Base-by-base conservation (phyloP, 2,329 filamentous ascomycete species). In the Fusarium camptoceras region DNA sequence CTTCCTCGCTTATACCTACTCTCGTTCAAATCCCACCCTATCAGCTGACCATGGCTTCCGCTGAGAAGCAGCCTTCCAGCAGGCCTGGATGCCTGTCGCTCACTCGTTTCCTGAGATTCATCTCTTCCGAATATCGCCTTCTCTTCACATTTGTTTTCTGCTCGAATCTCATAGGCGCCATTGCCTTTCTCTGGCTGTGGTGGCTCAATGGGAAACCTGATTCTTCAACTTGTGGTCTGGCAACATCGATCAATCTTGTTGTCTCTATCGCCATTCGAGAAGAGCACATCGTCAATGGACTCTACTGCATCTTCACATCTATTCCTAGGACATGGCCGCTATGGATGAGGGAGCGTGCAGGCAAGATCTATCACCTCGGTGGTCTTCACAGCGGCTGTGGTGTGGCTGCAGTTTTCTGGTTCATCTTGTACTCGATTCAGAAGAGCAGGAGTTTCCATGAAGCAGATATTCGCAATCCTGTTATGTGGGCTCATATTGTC, bases 131-230 rank as follows among this genome's bases (percentile, higher is more conserved):
- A 46, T 87, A 88, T 71, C 81, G 85, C 11, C 81, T 84, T 10
- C 80, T 88, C 10, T 87, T 88, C 72, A 81, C 83, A 8, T 42
- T 85, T 18, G 80, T 85, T 24, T 82, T 84, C 56, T 67, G 85
- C 27, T 76, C 75, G 66, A 88, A 88, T 68, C 70, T 81, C 18
- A 16, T 31, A 16, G 70, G 70, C 9, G 66, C 62, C 3, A 49
- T 71, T 1, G 8, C 49, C 2, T 71, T 71, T 39, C 22, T 71
- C 10, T 71, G 68, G 68, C 28, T 51, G 4, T 71, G 68, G 68
- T 71, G 39, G 77, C 15, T 74, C 65, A 30, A 76, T 69, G 54
- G 76, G 66, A 59, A 76, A 76, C 18, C 81, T 75, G 43, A 44
- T n/a, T n/a, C 53, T 3, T 37, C 76, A 31, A 84, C 83, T 31